Base-by-base conservation (phyloP, 768 basidiomycete genomes). In the Leccinum truebloodii region DNA sequence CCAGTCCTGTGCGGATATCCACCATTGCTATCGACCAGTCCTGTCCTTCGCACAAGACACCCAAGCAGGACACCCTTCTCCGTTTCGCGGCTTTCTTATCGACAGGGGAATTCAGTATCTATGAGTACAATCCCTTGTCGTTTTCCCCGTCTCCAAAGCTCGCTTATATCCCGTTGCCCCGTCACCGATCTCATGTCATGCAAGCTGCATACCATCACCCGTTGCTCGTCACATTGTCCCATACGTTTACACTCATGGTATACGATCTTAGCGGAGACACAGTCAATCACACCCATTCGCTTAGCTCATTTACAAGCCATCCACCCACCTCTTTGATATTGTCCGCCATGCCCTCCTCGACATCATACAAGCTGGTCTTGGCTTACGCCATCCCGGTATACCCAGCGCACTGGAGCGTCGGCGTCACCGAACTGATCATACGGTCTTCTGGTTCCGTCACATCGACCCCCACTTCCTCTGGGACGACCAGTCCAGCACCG, bases 261-360 rank as follows among this genome's bases (percentile, higher is more conserved):
- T 94, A 88, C 70, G 86, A 91, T 69, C 70, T 92, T 48, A 84
- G 84, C 14, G 77, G 75, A 28, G 79, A 81, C 63, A 74, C 68
- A 9, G 78, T 86, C 52, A 75, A 71, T 10, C 86, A 82, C 64
- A 82, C 80, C 1, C 89, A 92, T 72, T 88, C 87, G 1, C 76
- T 93, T 18, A 83, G 81, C 34, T 89, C 90, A 1, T 92, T 89
- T 73, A 88, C 89, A 9, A 90, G 89, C 3, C 87, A 86, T 71
- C 89, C 89, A 1, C 92, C 92, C 2, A 83, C 86, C 4, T 92
- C 90, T 4, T 75, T 94, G n/a, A 83, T 92, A n/a, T 75, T 94
- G 51, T 90, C 91, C 24, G 78, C 81, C 24, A 55, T 74, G 62
- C 83, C 84, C 24, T 80, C 86, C 18, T 67, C 82, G 10, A 70